Evolutionary conservation across 2,329 filamentous ascomycete genomes (phyloP).

Genomic region (Fusarium sp.): DNA sequence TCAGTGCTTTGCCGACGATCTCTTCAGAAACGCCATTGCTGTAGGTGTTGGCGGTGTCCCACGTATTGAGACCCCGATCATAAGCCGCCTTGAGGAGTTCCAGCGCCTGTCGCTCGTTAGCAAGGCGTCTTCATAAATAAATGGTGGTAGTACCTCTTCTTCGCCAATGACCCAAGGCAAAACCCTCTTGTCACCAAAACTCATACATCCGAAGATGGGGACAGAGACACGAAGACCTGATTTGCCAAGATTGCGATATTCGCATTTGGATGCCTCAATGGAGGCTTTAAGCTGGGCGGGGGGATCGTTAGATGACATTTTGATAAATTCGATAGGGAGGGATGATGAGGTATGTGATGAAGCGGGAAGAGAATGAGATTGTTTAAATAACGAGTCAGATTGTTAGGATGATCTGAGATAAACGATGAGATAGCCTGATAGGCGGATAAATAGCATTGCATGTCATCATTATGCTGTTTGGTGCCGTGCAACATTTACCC

Average conservation of each 20-base stretch:
- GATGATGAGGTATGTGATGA: too few species aligned
- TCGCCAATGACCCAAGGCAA: slow-evolving; percentile 32
- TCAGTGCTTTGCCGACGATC: slow-evolving; percentile 31
- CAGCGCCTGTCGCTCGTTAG: slow-evolving; percentile 1
- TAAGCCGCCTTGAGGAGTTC: slow-evolving; percentile 34
- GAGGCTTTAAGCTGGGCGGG: slow-evolving; percentile 28
- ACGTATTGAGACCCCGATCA: slow-evolving; percentile 33
- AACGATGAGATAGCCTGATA: background rate
- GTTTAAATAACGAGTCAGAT: too few species aligned
- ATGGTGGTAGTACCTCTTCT: too few species aligned
- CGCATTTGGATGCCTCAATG: slow-evolving; percentile 27
- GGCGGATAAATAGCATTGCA: slow-evolving; percentile 13
- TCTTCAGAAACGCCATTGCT: slow-evolving; percentile 30
- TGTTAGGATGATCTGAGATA: background rate
- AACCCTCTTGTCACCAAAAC: slow-evolving; percentile 24
- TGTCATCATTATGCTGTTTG: slow-evolving; percentile 12
- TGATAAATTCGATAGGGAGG: too few species aligned
- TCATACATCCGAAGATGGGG: slow-evolving; percentile 32
- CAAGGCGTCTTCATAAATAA: too few species aligned
- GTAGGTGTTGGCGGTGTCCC: slow-evolving; percentile 36
- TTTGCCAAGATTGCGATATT: slow-evolving; percentile 31
- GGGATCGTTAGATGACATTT: slow-evolving; percentile 19
- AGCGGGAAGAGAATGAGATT: too few species aligned
- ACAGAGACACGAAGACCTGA: slow-evolving; percentile 26
- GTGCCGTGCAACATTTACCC: background rate